Percentiles rank a stretch among this genome's conserved stretches.
phyloP scores from a whole-genome alignment of 495 filamentous ascomycete species.

The Penicillium macrosclerotiorum region DNA sequence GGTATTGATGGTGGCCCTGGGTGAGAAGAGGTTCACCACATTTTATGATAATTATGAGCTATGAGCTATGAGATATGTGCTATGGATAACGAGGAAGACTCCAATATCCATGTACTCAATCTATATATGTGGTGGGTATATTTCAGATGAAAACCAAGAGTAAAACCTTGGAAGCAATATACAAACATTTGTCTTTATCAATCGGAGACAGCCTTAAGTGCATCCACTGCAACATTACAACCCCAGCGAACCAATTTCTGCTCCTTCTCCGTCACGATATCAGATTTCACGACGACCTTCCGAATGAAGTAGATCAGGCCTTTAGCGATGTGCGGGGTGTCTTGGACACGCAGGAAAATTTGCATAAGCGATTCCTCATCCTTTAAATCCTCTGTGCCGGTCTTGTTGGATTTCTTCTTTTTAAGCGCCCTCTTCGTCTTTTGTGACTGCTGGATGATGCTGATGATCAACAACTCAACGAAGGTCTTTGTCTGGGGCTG shows the following conservation, averaged over 20 bases:
- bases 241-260: slow-evolving; percentile 62
- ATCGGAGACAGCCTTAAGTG: slow-evolving; percentile 55
- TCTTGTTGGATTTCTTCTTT: slow-evolving; percentile 24
- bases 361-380: slow-evolving; percentile 58
- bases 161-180: slow-evolving; percentile 4
- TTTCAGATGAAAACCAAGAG: slow-evolving; percentile 16
- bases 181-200: slow-evolving; percentile 26
- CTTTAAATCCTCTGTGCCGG: slow-evolving; percentile 26
- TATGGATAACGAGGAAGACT: too few species aligned
- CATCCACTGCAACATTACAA: slow-evolving; percentile 62
- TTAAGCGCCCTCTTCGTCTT: slow-evolving; percentile 29
- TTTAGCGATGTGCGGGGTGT: slow-evolving; percentile 60
- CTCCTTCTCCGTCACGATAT: slow-evolving; percentile 65
- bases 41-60: not conserved
- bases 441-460: slow-evolving; percentile 63
- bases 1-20: not conserved
- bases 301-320: slow-evolving; percentile 77
- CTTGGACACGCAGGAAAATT: slow-evolving; percentile 61
- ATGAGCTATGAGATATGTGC: slow-evolving; percentile 4
- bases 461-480: slow-evolving; percentile 76
- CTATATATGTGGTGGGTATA: slow-evolving; percentile 24
- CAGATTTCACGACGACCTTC: slow-evolving; percentile 71
- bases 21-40: not conserved
- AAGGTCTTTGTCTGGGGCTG: slow-evolving; percentile 74
- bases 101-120: slow-evolving; percentile 5